Conservation (phyloP, 371 early-diverging fungal genomes). For the Haplosporangium sp. region DNA sequence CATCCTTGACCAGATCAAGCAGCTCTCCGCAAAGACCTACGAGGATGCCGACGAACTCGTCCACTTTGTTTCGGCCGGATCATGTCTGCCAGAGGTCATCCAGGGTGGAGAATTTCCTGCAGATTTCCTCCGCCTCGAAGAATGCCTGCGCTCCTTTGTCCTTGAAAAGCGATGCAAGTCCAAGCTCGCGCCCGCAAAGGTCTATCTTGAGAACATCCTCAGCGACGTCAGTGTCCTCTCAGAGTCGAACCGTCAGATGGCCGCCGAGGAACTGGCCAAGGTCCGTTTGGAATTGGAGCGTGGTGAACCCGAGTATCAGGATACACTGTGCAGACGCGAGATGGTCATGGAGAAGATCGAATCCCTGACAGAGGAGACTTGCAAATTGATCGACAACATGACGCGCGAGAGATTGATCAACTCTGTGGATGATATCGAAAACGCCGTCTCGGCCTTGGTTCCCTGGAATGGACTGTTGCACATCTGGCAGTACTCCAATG, state of each 20-base stretch:
- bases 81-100: slow-evolving; percentile 56
- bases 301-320: slow-evolving; percentile 68
- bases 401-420: slow-evolving; percentile 63
- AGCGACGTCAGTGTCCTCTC: slow-evolving; percentile 71
- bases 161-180: slow-evolving; percentile 95
- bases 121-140: slow-evolving; percentile 84
- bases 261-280: slow-evolving; percentile 54
- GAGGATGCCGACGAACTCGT: slow-evolving; percentile 92
- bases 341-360: slow-evolving; percentile 74
- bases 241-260: slow-evolving; percentile 64
- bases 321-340: slow-evolving; percentile 64
- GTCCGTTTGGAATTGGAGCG: slow-evolving; percentile 62
- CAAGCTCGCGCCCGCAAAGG: slow-evolving; percentile 94
- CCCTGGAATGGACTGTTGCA: slow-evolving; percentile 84
- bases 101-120: slow-evolving; percentile 64
- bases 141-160: slow-evolving; percentile 89
- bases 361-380: slow-evolving; percentile 74
- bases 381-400: slow-evolving; percentile 62
- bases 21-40: slow-evolving; percentile 93
- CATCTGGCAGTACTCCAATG: slow-evolving; percentile 88
- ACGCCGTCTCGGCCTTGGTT: slow-evolving; percentile 70
- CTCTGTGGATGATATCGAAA: slow-evolving; percentile 73
- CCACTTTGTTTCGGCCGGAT: slow-evolving; percentile 93
- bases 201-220: slow-evolving; percentile 86
- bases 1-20: slow-evolving; percentile 93